Evolutionary conservation across 371 early-diverging fungal species (phyloP), one percentile per base, ranked within the genome.

Genomic region (Mucor velutinosus): DNA sequence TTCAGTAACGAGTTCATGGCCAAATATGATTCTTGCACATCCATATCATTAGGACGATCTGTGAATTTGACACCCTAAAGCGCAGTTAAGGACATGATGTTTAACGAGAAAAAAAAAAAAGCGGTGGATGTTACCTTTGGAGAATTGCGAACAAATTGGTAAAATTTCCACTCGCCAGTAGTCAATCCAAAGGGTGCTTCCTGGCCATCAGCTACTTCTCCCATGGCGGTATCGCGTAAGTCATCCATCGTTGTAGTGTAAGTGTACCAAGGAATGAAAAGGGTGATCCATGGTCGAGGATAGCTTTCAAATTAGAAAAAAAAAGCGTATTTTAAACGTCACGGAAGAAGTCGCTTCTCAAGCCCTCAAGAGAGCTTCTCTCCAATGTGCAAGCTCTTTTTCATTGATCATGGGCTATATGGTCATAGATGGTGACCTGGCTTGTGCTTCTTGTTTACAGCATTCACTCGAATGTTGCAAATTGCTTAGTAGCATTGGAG

Each of bases 1-100:
- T 78, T 80, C 62, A 84, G 59, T 23, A 87, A 49, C 7, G 78
- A 60, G 60, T 87, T 87, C 81, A 87, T 81, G 11, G 85, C 79
- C 15, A 69, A 30, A 29, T 80, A 81, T 6, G 83, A 76, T 19
- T 76, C 81, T 67, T 66, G 66, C 5, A 81, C 74, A 43, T 72
- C 76, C 73, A 80, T 77, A 35, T 79, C 80, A 7, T 78, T 71
- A 59, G 82, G 82, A 45, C 74, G 76, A 69, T 82, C 82, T 41
- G 73, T 77, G 41, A 82, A 76, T 65, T 77, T 77, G 41, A 79
- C 66, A 12, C 82, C 82, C 76, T 76, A 69, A 0, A 51, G 11
- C 25, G 8, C 5, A 21, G 19, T 19, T 35, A 35, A 12, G 12
- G 12, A 35, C 12, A 35, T 11, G 37, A 35, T 12, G 37, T 12